These are phyloP conservation scores for Melaleuca alternifolia DNA, from an alignment of 345 rosid genomes.

Conservation along the genomic window DNA sequence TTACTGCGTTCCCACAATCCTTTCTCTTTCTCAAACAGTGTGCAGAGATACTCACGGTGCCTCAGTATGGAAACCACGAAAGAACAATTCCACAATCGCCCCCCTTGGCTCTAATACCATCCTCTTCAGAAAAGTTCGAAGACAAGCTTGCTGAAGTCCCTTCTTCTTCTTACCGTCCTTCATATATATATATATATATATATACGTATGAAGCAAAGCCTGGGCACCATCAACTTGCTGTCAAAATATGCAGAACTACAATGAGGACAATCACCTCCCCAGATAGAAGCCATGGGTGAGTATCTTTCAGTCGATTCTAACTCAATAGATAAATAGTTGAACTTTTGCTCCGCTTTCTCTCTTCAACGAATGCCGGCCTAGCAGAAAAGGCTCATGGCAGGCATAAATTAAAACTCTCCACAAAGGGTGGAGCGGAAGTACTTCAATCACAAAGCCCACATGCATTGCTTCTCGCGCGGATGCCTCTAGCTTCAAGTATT, in stretches of 20 bases:
- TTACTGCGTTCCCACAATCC: no score
- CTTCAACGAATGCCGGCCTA: no score
- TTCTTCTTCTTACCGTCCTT: no score
- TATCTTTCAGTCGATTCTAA: not conserved
- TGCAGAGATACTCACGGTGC: no score
- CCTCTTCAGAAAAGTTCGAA: no score
- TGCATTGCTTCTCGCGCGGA: not conserved
- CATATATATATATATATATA: not conserved
- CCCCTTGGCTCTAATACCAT: no score
- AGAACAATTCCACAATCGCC: no score
- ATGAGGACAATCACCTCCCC: not conserved
- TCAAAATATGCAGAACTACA: not conserved
- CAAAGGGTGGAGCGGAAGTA: not conserved
- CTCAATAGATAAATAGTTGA: not conserved
- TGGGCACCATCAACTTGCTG: not conserved
- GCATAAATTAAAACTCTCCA: not conserved
- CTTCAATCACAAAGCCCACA: not conserved
- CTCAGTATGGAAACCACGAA: no score
- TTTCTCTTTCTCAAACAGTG: no score
- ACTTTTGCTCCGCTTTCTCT: accelerated
- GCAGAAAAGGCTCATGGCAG: not conserved
- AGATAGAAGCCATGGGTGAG: no score
- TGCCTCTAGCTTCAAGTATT: not conserved
- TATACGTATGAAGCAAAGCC: not conserved
- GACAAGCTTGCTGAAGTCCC: no score